Evolutionary conservation across 768 basidiomycete genomes (phyloP), one percentile per base, ranked within the genome.

Genomic region (Pleurotus eryngii): DNA sequence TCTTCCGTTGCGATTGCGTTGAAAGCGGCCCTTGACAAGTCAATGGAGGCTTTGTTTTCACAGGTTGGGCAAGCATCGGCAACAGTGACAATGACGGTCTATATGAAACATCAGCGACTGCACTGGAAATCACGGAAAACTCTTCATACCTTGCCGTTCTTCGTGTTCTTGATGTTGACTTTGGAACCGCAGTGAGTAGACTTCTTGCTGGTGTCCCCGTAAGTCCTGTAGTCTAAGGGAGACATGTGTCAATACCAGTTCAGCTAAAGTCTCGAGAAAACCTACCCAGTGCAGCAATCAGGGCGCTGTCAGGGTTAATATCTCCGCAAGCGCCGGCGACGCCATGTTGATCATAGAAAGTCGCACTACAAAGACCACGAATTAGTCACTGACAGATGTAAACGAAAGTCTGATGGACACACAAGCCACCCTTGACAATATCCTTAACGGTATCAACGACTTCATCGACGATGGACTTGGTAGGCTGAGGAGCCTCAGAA

Each of bases 1-100:
- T 63, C 64, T 43, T 75, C 65, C 47, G 69, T 55, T 46, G 81
- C 83, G 57, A 95, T 79, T 14, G 68, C 63, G 22, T 71, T 27
- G 81, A 95, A 95, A 46, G 90, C 88, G 55, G 65, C 83, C 49
- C 62, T 55, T n/a, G 89, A 90, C 43, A 91, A 75, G 64, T 92
- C 89, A 66, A 97, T 84, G 14, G 86, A 89, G 69, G 87, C 79
- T 26, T 37, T 35, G 63, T 81, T 83, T 0, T 65, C 50, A 74
- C 92, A 96, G 17, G 86, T 87, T 22, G 92, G 92, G 78, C 93
- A 97, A 38, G 79, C 85, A 63, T 94, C 92, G 11, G 81, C 90
- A 61, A 97, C 76, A 22, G 76, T 80, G 46, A 85, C 92, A 3
- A 70, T 76, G 57, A 89, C 79, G n/a, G 70, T 67, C 70, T 76